phyloP scores from a whole-genome alignment of 2,329 filamentous ascomycete genomes.

The Penicillium janthinellum region DNA sequence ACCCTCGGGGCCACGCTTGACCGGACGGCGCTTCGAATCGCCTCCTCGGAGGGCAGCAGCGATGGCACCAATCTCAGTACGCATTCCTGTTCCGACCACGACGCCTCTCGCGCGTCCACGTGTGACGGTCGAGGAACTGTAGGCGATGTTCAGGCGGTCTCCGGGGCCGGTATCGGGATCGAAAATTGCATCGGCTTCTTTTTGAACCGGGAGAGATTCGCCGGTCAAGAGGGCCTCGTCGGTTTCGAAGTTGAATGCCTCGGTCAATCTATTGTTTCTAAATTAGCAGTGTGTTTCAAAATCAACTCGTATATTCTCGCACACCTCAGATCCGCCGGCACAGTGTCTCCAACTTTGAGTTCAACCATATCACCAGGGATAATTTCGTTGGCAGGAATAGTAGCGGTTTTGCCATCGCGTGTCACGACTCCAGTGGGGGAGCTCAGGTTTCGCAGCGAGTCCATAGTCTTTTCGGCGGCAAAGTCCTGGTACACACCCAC shows the following conservation, averaged over 20 bases:
- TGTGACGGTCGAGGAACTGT: conserved; percentile 64
- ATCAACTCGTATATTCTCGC: conserved; percentile 1
- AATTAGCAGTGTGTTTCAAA: conserved; percentile 37
- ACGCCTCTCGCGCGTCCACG: conserved; percentile 62
- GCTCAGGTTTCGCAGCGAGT: conserved; percentile 58
- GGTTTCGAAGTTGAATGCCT: conserved; percentile 72
- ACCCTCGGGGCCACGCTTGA: conserved; percentile 55
- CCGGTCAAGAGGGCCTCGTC: conserved; percentile 68
- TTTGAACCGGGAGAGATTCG: conserved; percentile 62
- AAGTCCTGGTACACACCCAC: conserved; percentile 65
- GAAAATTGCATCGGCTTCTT: conserved; percentile 52
- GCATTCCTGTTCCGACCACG: conserved; percentile 63
- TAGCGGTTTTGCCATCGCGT: conserved; percentile 58
- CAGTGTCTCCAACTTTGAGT: conserved; percentile 61
- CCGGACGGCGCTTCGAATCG: conserved; percentile 54
- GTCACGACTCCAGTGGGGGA: conserved; percentile 61
- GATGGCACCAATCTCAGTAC: conserved; percentile 66
- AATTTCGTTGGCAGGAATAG: conserved; percentile 59
- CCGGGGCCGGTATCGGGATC: conserved; percentile 57
- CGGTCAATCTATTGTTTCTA: conserved; percentile 47
- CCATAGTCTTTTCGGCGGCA: conserved; percentile 64
- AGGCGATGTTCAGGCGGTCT: conserved; percentile 63
- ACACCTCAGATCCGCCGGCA: conserved; percentile 63
- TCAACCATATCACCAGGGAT: conserved; percentile 64
- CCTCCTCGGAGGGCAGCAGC: conserved; percentile 64